A percentile compares a stretch with the other conserved stretches of the same genome.
These are phyloP conservation scores for Chloromonas sp. DNA, from an alignment of 163 green algal genomes.

Conservation along the genomic window DNA sequence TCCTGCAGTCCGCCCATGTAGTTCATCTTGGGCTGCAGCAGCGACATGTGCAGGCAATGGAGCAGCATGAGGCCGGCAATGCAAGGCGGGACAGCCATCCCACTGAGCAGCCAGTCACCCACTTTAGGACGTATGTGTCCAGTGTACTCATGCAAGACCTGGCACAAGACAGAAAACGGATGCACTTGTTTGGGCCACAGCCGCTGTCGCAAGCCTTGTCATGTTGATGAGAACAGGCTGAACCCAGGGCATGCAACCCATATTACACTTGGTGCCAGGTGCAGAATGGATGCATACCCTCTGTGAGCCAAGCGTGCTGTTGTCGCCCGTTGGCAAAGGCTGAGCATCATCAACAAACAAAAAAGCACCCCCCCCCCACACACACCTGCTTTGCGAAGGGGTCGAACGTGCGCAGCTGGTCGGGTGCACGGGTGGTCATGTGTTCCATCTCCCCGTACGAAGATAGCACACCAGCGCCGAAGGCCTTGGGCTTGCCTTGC, in stretches of 20 bases:
- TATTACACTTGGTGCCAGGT: neutral
- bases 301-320: too few relatives aligned
- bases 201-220: too few relatives aligned
- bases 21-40: conserved; percentile 74
- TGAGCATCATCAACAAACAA: neutral
- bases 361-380: neutral
- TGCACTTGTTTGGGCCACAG: too few relatives aligned
- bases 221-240: too few relatives aligned
- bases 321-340: neutral
- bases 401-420: conserved; percentile 64
- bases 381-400: conserved; percentile 41
- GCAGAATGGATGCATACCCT: neutral
- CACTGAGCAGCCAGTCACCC: neutral
- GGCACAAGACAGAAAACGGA: too few relatives aligned
- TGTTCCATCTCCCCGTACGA: conserved; percentile 83
- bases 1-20: conserved; percentile 86
- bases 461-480: conserved; percentile 71
- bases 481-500: conserved; percentile 63
- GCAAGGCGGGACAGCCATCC: neutral
- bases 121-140: neutral
- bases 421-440: conserved; percentile 54
- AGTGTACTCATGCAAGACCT: too few relatives aligned
- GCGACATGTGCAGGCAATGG: neutral
- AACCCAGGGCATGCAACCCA: neutral
- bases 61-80: neutral